A percentile compares a stretch with the other conserved stretches of the same genome.
These are phyloP conservation scores for Rhizopogon rudus DNA, from an alignment of 768 basidiomycete species.

Conservation along the genomic window DNA sequence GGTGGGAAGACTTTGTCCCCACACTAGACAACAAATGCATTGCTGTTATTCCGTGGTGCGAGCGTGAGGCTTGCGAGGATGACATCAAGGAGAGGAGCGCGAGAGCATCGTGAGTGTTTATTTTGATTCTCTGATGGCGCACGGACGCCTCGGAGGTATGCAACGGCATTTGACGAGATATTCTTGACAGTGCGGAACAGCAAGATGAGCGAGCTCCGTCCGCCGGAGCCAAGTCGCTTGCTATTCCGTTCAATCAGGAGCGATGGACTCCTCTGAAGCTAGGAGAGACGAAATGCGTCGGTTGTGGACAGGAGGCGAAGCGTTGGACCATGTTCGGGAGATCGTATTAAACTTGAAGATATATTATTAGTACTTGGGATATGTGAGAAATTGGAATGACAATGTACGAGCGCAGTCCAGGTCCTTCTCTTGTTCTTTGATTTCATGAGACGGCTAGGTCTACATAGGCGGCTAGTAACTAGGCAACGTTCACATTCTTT, in stretches of 20 bases:
- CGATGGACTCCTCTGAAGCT: slow-evolving; percentile 75
- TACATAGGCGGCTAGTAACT: no score
- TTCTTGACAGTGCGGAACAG: slow-evolving; percentile 60
- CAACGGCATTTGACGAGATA: slow-evolving; percentile 3
- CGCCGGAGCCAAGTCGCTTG: slow-evolving; percentile 94
- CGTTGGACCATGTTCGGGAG: slow-evolving; percentile 97
- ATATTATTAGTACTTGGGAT: background rate
- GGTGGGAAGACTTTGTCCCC: slow-evolving; percentile 94
- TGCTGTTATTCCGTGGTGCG: slow-evolving; percentile 94
- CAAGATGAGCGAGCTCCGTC: slow-evolving; percentile 95
- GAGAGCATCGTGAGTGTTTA: slow-evolving; percentile 50
- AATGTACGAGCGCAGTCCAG: background rate
- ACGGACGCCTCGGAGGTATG: background rate
- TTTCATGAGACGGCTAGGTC: background rate
- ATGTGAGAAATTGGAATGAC: background rate
- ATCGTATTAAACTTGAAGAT: slow-evolving; percentile 49
- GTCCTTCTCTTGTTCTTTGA: background rate
- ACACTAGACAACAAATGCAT: slow-evolving; percentile 85
- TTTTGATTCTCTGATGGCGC: background rate
- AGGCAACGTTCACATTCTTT: no score
- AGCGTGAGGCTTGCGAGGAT: slow-evolving; percentile 89
- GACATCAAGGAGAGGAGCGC: slow-evolving; percentile 96
- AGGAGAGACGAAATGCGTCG: slow-evolving; percentile 87
- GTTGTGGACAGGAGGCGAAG: slow-evolving; percentile 85
- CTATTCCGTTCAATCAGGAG: slow-evolving; percentile 92